Base-by-base conservation (phyloP, 768 basidiomycete genomes). In the Tubosaeta brunneosetosa region DNA sequence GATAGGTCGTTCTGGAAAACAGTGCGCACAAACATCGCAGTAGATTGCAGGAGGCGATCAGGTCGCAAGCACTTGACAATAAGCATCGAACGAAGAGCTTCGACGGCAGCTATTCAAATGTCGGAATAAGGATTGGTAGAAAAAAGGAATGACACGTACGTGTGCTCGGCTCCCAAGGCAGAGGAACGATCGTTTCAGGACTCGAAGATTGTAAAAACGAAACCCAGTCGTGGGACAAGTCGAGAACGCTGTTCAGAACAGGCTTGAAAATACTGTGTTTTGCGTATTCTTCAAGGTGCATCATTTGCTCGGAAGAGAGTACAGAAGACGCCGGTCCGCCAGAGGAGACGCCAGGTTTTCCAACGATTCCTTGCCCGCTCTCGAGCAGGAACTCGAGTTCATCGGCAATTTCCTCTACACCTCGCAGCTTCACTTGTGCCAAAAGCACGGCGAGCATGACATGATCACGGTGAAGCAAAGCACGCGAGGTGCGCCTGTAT, bases 321-420 rank as follows among this genome's bases (percentile, higher is more conserved):
- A 87, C 65, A 0, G 67, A 60, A 33, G 79, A 66, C 38, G 72
- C 71, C 9, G 74, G 65, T 31, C 73, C 72, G 17, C 69, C 62
- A 3, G 73, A 53, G 32, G 71, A 65, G 1, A 67, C 47, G 31
- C 65, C 62, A 22, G 77, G 62, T 52, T 67, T 59, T n/a, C 61
- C 66, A 47, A 77, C 65, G 17, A 82, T 73, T 17, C 79, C 80
- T 44, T 91, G 88, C 6, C 89, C 86, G 59, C 88, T 86, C 65
- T 98, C 94, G 40, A 97, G 75, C n/a, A 97, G 72, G 71, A 93
- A 91, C 63, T 97, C 93, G 17, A 95, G 67, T 64, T 95, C 94
- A 17, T 94, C 91, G 3, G 74, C 67, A 38, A 91, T 86, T 42
- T 91, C 90, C 63, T 90, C 88, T 14, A 83, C 62, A 16, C 88